Percentiles rank a stretch among this genome's conserved stretches.
Conservation (phyloP, 805 yeast genomes). For the Naumovozyma baii region DNA sequence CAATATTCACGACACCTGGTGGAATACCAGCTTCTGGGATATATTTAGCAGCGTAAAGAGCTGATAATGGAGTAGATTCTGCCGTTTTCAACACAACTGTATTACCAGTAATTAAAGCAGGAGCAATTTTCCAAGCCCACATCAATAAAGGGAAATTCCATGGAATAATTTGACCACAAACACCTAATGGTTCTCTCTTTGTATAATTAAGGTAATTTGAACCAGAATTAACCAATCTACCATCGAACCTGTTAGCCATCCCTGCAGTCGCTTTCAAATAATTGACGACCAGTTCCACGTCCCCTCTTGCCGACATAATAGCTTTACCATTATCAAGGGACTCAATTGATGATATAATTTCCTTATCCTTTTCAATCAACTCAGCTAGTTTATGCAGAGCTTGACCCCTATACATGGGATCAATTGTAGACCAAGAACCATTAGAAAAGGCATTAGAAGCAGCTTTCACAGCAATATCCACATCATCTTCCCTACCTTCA, state of each 20-base stretch:
- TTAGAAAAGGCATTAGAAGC: conserved; percentile 69
- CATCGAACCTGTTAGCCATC: conserved; percentile 61
- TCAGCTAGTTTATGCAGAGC: conserved; percentile 67
- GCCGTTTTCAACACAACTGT: conserved; percentile 79
- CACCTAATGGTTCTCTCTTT: conserved; percentile 77
- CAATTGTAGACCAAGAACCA: conserved; percentile 53
- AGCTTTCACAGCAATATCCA: conserved; percentile 76
- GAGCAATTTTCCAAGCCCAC: conserved; percentile 82
- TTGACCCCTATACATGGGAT: conserved; percentile 57
- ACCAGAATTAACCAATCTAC: conserved; percentile 53
- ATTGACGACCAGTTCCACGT: conserved; percentile 58
- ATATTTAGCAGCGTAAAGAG: conserved; percentile 55
- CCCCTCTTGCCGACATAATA: conserved; percentile 60
- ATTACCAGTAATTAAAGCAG: conserved; percentile 80
- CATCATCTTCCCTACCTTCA: conserved; percentile 63
- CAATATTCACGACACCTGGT: conserved; percentile 68
- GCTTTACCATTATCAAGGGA: conserved; percentile 88
- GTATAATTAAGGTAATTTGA: conserved; percentile 53
- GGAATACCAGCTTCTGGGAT: conserved; percentile 73
- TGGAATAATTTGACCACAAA: conserved; percentile 81
- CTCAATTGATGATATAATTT: conserved; percentile 71
- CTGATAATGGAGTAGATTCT: conserved; percentile 79
- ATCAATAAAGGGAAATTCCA: conserved; percentile 90
- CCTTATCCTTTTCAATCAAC: conserved; percentile 63
- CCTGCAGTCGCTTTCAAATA: conserved; percentile 82